Percentiles rank a stretch among this genome's conserved stretches.
These are phyloP conservation scores for Elsinoe ampelina DNA, from an alignment of 2,329 filamentous ascomycete species.

Conservation along the genomic window DNA sequence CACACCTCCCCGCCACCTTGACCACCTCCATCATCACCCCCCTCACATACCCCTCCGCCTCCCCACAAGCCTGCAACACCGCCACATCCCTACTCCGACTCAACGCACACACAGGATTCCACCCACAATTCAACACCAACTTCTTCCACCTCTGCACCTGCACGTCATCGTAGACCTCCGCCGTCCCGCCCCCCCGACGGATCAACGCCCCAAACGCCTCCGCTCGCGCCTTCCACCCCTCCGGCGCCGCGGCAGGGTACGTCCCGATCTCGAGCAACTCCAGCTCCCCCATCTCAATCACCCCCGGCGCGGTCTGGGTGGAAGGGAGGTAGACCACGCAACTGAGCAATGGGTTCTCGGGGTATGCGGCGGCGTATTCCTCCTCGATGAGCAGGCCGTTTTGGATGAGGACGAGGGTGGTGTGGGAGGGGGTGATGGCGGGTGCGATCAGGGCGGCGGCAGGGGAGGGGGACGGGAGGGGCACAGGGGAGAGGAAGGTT, in stretches of 20 bases:
- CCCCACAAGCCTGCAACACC: conserved; percentile 37
- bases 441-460: conserved; percentile 30
- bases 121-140: conserved; percentile 51
- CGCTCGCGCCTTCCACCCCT: conserved; percentile 20
- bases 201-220: conserved; percentile 34
- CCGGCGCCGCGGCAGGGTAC: conserved; percentile 19
- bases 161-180: conserved; percentile 44
- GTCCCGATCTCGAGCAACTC: conserved; percentile 42
- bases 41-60: conserved; percentile 29
- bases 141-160: conserved; percentile 53
- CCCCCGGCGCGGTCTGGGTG: conserved; percentile 41
- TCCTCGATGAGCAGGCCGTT: conserved; percentile 55
- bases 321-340: conserved; percentile 47
- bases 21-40: conserved; percentile 40
- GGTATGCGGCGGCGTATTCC: conserved; percentile 42
- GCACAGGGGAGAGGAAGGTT: conserved; percentile 30
- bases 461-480: conserved; percentile 15
- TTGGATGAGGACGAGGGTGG: conserved; percentile 50
- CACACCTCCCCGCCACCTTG: conserved; percentile 32
- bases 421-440: conserved; percentile 32
- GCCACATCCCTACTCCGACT: conserved; percentile 44
- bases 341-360: conserved; percentile 44
- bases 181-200: conserved; percentile 35
- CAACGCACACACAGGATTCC: conserved; percentile 52
- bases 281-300: conserved; percentile 38